Base-by-base conservation (phyloP, 495 filamentous ascomycete species). In the Trichoderma asperelloides region DNA sequence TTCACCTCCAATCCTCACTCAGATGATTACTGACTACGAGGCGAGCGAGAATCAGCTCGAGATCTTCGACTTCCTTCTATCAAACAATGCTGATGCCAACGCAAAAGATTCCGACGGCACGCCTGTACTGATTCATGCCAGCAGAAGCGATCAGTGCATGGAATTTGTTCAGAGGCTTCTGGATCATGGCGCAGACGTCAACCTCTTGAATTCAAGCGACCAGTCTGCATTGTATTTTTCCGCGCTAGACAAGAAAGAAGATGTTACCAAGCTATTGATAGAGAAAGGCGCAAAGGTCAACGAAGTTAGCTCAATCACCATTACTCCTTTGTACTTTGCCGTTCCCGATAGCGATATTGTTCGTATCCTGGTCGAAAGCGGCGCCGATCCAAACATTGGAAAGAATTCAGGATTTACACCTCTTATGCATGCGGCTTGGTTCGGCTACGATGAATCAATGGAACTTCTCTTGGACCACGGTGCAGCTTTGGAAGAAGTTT, bases 381-480 rank as follows among this genome's bases (percentile, higher is more conserved):
- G 37, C 11, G 63, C 67, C 11, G 67, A 70, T 49, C 28, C 63
- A 8, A 39, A 68, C 45, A n/a, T 9, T 9, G 40, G 47, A 62
- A 41, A 28, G 18, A 65, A 57, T n/a, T n/a, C 47, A 28, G 64
- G 66, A 2, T 55, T 60, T 11, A 60, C 25, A 18, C 1, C 23
- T 16, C 55, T 60, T 40, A 45, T 66, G 37, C n/a, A 68, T 66
- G 21, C 69, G 60, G 33, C 64, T 65, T 28, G 33, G 18, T 28
- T 62, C 28, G 12, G 60, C 57, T 18, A 51, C 33, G 11, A 8
- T 27, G 65, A 45, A 9, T 65, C 49, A 3, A 30, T 55, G 7
- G 39, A 63, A 16, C 40, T 68, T 30, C 66, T 71, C 21, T 21
- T 70, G 15, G 68, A 71, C 12, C 66, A 71, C 37, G 66, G 66